Base-by-base conservation (phyloP, 1,139 yeast genomes). In the Candida smagusa region DNA sequence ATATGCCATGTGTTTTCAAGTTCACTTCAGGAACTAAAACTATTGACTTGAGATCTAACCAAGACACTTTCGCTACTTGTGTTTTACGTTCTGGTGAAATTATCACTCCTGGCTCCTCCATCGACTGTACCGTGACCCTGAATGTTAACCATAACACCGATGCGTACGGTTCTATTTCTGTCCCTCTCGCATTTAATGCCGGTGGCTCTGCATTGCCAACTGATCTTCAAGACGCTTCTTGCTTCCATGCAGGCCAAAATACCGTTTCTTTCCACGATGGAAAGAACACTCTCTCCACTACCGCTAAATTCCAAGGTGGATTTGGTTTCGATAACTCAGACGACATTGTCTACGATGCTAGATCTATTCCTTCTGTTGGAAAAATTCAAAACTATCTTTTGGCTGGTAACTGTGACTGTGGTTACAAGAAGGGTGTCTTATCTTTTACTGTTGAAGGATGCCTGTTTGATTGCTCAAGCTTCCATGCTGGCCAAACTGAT, bases 1-100 rank as follows among this genome's bases (percentile, higher is more conserved):
- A 35, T 22, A 41, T 61, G 46, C 64, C 64, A 6, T 50, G 59
- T 46, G 66, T 58, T 7, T 59, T 50, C 41, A 56, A 56, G 37
- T 58, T 59, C 37, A 53, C 61, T 7, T 23, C 26, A n/a, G 7
- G 6, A 6, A 9, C 26, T 6, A n/a, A 23, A 9, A 9, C 9
- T 9, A 12, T 36, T 6, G 12, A 36, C 21, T 33, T 36, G 28
- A 12, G 8, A 7, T 33, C 25, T 12, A 11, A 28, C 7, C 28
- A 24, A 2, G 41, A 36, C 1, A 33, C 39, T 1, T 60, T 48
- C 38, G 70, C 70, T 4, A 54, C 55, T 7, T 63, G 69, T 56
- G 29, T 34, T 1, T 46, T 56, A 30, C 38, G 24, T 27, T 36
- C 48, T n/a, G 68, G 68, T 16, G 63, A 59, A 29, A 29, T 50